phyloP scores from a whole-genome alignment of 1,284 basidiomycete genomes.

The Ceraceosorus bombacis region DNA sequence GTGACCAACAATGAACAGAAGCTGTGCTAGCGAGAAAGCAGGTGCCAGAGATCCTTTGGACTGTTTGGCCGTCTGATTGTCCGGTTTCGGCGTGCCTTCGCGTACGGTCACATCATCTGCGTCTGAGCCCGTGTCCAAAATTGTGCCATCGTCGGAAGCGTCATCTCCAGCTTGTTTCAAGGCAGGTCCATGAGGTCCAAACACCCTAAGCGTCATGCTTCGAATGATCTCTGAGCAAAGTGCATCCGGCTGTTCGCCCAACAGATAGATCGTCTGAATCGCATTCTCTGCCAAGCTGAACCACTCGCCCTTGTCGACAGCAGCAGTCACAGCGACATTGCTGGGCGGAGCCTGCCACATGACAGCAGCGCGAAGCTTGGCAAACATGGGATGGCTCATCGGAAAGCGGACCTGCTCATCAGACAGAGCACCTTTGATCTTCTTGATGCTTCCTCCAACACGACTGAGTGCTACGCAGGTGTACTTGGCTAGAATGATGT shows the following conservation, averaged over 20 bases:
- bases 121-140: neutral
- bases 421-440: slow-evolving; percentile 74
- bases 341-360: slow-evolving; percentile 17
- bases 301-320: slow-evolving; percentile 46
- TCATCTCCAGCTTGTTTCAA: neutral
- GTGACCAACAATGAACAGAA: slow-evolving; percentile 89
- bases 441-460: slow-evolving; percentile 87
- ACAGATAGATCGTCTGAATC: slow-evolving; percentile 87
- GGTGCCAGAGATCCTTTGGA: slow-evolving; percentile 1
- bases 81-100: slow-evolving; percentile 2
- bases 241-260: slow-evolving; percentile 85
- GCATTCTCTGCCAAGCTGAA: slow-evolving; percentile 93
- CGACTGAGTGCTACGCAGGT: slow-evolving; percentile 88
- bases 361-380: slow-evolving; percentile 68
- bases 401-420: slow-evolving; percentile 79
- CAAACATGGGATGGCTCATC: slow-evolving; percentile 82
- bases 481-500: slow-evolving; percentile 81
- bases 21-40: slow-evolving; percentile 77
- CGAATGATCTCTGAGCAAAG: slow-evolving; percentile 76
- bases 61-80: too few relatives aligned
- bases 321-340: slow-evolving; percentile 11
- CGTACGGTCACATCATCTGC: neutral
- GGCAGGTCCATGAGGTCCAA: slow-evolving; percentile 49
- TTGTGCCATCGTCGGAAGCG: neutral
- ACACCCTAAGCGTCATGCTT: slow-evolving; percentile 67